Evolutionary conservation across 129 eudicot species (phyloP).

Genomic region (Mikania micrantha): DNA sequence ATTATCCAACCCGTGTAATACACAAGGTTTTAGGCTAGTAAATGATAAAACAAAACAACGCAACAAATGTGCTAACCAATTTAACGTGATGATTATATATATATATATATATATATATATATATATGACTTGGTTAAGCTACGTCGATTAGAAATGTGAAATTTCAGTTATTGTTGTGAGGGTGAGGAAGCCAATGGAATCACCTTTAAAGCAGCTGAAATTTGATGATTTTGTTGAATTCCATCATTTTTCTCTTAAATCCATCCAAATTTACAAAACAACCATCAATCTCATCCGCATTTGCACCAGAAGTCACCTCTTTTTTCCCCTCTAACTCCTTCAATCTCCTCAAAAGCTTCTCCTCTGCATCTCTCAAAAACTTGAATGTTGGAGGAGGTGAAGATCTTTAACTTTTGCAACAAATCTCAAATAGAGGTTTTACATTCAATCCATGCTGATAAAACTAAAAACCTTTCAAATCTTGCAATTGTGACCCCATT

Average conservation of each 20-base stretch:
- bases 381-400: conserved; percentile 89
- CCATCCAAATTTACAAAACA: conserved; percentile 19
- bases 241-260: conserved; percentile 23
- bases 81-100: no score
- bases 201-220: conserved; percentile 47
- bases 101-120: no score
- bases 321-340: conserved; percentile 42
- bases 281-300: conserved; percentile 22
- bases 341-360: conserved; percentile 41
- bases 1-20: no score
- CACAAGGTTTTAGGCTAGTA: no score
- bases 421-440: conserved; percentile 57
- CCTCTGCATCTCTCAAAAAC: conserved; percentile 75
- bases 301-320: conserved; percentile 20
- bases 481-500: conserved; percentile 2
- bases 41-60: no score
- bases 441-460: conserved; percentile 38
- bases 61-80: no score
- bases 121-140: no score
- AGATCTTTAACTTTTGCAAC: conserved; percentile 40
- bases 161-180: conserved; percentile 16
- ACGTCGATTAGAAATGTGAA: no score
- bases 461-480: conserved; percentile 21
- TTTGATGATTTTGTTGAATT: conserved; percentile 15
- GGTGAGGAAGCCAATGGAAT: conserved; percentile 64